Conservation (phyloP, 495 filamentous ascomycete species). For the Hyaloscypha bicolor region DNA sequence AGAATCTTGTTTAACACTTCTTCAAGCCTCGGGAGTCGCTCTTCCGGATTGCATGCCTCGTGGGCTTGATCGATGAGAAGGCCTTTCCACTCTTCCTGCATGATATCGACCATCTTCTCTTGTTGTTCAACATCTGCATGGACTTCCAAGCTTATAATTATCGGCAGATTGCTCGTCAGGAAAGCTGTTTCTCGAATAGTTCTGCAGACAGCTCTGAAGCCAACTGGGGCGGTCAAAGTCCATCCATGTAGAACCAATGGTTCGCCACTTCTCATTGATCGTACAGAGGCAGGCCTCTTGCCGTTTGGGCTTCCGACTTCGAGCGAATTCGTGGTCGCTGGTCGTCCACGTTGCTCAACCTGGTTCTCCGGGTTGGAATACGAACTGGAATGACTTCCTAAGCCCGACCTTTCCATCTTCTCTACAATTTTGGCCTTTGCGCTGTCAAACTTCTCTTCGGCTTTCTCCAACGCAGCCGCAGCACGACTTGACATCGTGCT, state of each 20-base stretch:
- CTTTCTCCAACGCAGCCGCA: conserved; percentile 24
- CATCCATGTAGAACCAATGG: conserved; percentile 86
- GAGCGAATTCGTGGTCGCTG: conserved; percentile 14
- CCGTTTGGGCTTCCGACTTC: conserved; percentile 6
- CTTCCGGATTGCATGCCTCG: conserved; percentile 42
- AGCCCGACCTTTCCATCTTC: conserved; percentile 8
- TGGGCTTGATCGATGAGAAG: conserved; percentile 63
- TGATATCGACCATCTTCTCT: conserved; percentile 86
- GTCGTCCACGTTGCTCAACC: conserved; percentile 12
- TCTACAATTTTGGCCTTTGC: conserved; percentile 21
- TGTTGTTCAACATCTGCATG: conserved; percentile 81
- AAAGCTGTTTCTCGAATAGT: conserved; percentile 82
- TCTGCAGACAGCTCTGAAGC: conserved; percentile 81
- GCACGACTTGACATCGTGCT: conserved; percentile 29
- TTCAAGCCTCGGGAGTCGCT: conserved; percentile 64
- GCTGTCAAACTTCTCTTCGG: conserved; percentile 24
- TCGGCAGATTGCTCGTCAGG: conserved; percentile 66
- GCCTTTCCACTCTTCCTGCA: conserved; percentile 74
- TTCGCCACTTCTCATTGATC: conserved; percentile 47
- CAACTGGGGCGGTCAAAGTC: conserved; percentile 83
- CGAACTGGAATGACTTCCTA: not conserved
- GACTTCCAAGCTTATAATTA: conserved; percentile 90
- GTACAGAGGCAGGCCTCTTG: conserved; percentile 22
- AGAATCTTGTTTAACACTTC: conserved; percentile 77
- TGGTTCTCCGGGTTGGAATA: not conserved